phyloP scores from a whole-genome alignment of 2,329 filamentous ascomycete genomes.

The Zymoseptoria crescenta region DNA sequence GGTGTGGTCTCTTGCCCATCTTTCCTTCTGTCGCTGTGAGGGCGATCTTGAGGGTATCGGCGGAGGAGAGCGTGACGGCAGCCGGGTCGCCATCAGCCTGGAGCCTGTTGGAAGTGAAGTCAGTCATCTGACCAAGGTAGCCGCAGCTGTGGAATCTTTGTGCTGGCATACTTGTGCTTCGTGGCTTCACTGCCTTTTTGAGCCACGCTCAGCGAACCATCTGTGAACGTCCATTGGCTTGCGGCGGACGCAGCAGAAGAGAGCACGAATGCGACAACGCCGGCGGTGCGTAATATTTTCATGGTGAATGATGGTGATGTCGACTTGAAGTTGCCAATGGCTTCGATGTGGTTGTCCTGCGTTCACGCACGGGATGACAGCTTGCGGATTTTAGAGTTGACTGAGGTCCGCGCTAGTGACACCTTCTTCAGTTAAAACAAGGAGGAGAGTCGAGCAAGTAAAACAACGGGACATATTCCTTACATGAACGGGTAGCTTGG shows the following conservation, averaged over 20 bases:
- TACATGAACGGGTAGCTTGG: background rate
- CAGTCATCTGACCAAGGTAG: background rate
- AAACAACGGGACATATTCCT: background rate
- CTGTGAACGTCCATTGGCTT: conserved; percentile 63
- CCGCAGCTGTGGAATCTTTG: background rate
- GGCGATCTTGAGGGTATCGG: conserved; percentile 71
- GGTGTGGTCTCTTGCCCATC: conserved; percentile 77
- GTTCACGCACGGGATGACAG: background rate
- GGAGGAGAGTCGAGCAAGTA: background rate
- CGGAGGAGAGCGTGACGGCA: conserved; percentile 55
- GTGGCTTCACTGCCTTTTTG: conserved; percentile 48
- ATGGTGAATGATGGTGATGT: conserved; percentile 14
- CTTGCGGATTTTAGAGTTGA: background rate
- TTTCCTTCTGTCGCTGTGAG: conserved; percentile 74
- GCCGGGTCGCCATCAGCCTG: conserved; percentile 46
- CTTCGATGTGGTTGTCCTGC: background rate
- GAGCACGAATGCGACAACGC: conserved; percentile 9
- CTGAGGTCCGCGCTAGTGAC: background rate
- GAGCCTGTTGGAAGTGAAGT: conserved; percentile 28
- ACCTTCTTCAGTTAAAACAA: background rate
- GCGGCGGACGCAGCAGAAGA: conserved; percentile 37
- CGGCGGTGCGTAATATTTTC: conserved; percentile 17
- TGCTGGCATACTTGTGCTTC: conserved; percentile 50
- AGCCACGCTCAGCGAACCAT: conserved; percentile 59
- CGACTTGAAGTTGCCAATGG: background rate